Evolutionary conservation across 2,329 filamentous ascomycete species (phyloP).

Genomic region (Apiospora sp.): DNA sequence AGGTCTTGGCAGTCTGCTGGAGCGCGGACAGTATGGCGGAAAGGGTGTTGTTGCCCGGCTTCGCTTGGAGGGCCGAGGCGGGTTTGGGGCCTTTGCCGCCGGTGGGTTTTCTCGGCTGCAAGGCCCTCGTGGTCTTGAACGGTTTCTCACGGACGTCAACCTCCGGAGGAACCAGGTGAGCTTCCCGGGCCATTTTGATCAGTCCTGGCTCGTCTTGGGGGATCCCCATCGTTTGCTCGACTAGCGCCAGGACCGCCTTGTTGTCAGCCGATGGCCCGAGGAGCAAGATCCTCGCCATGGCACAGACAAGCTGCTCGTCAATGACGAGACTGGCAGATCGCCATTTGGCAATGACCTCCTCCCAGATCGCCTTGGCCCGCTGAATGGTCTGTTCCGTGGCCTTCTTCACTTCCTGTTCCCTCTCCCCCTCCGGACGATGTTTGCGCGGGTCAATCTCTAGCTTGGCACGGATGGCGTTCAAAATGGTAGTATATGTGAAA

Average conservation of each 20-base stretch:
- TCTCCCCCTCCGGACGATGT: slow-evolving; percentile 33
- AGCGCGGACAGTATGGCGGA: slow-evolving; percentile 74
- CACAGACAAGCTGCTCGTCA: slow-evolving; percentile 80
- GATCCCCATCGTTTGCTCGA: slow-evolving; percentile 85
- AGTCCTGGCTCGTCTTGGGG: slow-evolving; percentile 57
- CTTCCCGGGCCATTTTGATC: slow-evolving; percentile 3
- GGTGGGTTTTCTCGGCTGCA: not conserved
- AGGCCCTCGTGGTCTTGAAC: not conserved
- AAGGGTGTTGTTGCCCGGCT: slow-evolving; percentile 66
- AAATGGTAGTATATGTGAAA: slow-evolving; percentile 81
- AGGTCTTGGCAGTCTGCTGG: slow-evolving; percentile 64
- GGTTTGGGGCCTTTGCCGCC: not conserved
- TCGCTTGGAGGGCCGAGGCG: slow-evolving; percentile 47
- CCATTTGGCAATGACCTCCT: slow-evolving; percentile 82
- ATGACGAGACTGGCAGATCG: slow-evolving; percentile 71
- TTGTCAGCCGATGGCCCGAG: slow-evolving; percentile 69
- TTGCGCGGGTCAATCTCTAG: slow-evolving; percentile 37
- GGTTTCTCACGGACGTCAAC: not conserved
- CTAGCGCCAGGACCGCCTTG: slow-evolving; percentile 75
- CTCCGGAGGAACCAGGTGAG: not conserved
- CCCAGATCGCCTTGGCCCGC: slow-evolving; percentile 80
- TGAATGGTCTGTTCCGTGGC: slow-evolving; percentile 59
- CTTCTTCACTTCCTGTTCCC: slow-evolving; percentile 38
- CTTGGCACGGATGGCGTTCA: slow-evolving; percentile 74
- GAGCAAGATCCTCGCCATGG: slow-evolving; percentile 83